Evolutionary conservation across 1,284 basidiomycete species (phyloP).

Genomic region (Moniliella sp.): DNA sequence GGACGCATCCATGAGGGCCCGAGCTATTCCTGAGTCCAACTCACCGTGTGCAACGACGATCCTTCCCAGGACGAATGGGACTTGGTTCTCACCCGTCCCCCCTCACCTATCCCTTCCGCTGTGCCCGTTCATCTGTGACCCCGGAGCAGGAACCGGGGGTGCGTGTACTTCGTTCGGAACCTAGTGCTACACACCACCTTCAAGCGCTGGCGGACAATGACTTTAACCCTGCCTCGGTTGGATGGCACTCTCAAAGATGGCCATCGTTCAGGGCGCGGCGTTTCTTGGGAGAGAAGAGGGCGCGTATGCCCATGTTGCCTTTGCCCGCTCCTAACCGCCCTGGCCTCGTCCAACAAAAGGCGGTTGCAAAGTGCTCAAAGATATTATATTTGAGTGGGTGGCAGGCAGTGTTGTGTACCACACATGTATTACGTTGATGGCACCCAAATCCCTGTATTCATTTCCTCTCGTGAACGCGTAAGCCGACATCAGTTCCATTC

Average conservation of each 20-base stretch:
- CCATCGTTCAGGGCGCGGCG: slow-evolving; percentile 70
- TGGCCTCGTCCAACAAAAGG: no score
- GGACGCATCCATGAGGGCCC: slow-evolving; percentile 1
- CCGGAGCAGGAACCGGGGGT: slow-evolving; percentile 22
- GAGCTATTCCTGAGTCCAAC: neutral
- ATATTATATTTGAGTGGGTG: no score
- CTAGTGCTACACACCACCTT: slow-evolving; percentile 52
- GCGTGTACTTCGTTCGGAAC: slow-evolving; percentile 43
- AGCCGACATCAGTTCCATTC: no score
- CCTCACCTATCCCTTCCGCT: neutral
- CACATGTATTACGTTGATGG: no score
- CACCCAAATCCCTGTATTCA: no score
- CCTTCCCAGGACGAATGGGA: neutral
- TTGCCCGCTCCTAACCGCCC: no score
- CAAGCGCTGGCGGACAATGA: slow-evolving; percentile 59
- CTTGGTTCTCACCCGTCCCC: neutral
- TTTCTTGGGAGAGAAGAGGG: slow-evolving; percentile 79
- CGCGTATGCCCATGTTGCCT: slow-evolving; percentile 44
- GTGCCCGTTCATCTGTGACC: neutral
- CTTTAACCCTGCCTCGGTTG: slow-evolving; percentile 65
- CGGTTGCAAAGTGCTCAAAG: no score
- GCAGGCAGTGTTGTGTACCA: no score
- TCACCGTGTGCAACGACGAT: neutral
- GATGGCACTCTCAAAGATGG: slow-evolving; percentile 97
- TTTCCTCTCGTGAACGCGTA: no score